A percentile compares a stretch with the other conserved stretches of the same genome.
Conservation (phyloP, 2,329 filamentous ascomycete genomes). For the Ophiostoma triangulosporum region DNA sequence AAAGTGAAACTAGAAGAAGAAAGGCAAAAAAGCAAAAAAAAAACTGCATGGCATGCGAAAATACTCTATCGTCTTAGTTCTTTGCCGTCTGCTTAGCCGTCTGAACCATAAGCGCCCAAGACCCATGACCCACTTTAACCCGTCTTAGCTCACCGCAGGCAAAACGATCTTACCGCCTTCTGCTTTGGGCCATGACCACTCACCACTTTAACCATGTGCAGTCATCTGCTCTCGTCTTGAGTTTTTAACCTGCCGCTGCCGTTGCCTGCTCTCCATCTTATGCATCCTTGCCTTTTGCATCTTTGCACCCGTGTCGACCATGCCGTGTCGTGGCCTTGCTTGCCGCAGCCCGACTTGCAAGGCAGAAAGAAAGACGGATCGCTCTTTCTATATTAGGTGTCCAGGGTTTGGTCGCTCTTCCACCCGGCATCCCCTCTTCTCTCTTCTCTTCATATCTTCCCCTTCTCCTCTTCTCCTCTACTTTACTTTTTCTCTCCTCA, state of each 20-base stretch:
- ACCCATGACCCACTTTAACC: conserved; percentile 1
- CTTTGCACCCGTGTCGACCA: background rate
- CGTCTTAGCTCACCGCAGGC: conserved; percentile 4
- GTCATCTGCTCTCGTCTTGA: background rate
- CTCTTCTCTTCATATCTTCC: background rate
- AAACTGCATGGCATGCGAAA: background rate
- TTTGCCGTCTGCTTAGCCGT: too few species aligned
- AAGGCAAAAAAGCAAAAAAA: background rate
- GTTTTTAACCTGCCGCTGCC: conserved; percentile 2
- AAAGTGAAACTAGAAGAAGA: background rate
- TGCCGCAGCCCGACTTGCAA: background rate
- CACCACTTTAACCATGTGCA: background rate
- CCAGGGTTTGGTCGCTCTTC: background rate
- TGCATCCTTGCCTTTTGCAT: background rate
- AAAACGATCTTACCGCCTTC: conserved; percentile 3
- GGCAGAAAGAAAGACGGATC: background rate
- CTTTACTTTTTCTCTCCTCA: background rate
- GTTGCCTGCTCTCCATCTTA: too few species aligned
- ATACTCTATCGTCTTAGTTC: too few species aligned
- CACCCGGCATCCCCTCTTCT: background rate
- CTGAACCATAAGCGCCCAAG: background rate
- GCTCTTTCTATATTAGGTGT: background rate
- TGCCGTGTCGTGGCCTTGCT: background rate
- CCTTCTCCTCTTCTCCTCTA: background rate
- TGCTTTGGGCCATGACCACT: background rate